Base-by-base conservation (phyloP, 2,329 filamentous ascomycete species). In the Diaporthe citriasiana region DNA sequence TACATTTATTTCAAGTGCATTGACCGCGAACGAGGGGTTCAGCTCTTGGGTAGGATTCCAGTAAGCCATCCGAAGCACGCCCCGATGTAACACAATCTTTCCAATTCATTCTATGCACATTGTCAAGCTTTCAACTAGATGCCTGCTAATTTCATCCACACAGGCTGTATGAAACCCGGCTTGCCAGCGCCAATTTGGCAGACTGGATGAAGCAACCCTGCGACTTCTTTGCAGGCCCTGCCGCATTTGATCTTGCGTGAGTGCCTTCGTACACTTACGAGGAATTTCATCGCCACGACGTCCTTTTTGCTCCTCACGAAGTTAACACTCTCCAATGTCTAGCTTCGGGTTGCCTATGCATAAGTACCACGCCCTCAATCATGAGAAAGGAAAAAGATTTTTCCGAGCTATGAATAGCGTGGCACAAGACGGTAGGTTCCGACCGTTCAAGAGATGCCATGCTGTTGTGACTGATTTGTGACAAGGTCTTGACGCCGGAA, bases 11-110 rank as follows among this genome's bases (percentile, higher is more conserved):
- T 65, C 59, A 7, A 47, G 27, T 5, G 59, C 40, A 17, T n/a
- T 65, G 40, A 9, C 27, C 6, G 5, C 5, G 22, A 65, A 65
- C 10, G 35, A 47, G 17, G 40, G 59, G 9, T 65, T 65, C 40
- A 47, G 59, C 40, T 65, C 59, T 47, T 65, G 59, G 59, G 59
- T 65, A 13, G 40, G 59, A n/a, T 65, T 65, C 10, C 40, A 65
- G 59, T 65, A 47, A 47, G 59, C 19, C 4, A 10, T 17, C 17
- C 15, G 13, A 60, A 60, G 15, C 7, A 27, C n/a, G 12, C 10
- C 7, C 7, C n/a, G n/a, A 19, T 40, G n/a, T 30, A 19, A 12
- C 15, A 19, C 3, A 2, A 30, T 4, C 17, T 35, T 17, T 4
- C 22, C 12, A 45, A 4, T 19, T 19, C 13, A 9, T 12, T 2